Evolutionary conservation across 1,284 basidiomycete genomes (phyloP), one percentile per base, ranked within the genome.

Genomic region (Testicularia cyperi): DNA sequence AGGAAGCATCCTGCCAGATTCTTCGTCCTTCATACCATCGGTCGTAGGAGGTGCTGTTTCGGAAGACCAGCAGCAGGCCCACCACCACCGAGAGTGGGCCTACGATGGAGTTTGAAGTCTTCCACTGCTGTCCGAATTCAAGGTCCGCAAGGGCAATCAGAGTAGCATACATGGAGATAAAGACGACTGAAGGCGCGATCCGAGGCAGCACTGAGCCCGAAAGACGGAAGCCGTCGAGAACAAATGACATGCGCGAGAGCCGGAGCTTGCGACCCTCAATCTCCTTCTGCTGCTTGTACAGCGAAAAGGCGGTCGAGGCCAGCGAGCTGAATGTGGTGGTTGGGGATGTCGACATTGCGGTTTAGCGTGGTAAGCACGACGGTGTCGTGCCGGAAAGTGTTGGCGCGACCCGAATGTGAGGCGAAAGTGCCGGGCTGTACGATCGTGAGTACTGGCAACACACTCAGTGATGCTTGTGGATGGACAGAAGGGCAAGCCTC

Each of bases 21-120:
- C 88, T 92, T 54, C 90, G 82, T 30, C 90, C 91, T 79, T 92
- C 87, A 81, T 85, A 87, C 70, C 84, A 88, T 30, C 86, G 84
- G 67, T 88, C 66, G 46, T 78, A 78, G 10, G 75, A 77, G 0
- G 77, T 77, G 16, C 77, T 68, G 48, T 78, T 78, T 10, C 78
- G 65, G 32, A 57, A 66, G 25, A 51, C 66, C 38, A 72, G 65
- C 14, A 80, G 65, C 8, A 62, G 41, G 77, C 88, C 80, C 55
- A 92, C 91, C 56, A 94, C 91, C 13, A 95, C 88, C 6, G 88
- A 88, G 19, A 94, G 81, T 34, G 94, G 79, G 1, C 90, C 90
- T 5, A 91, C 84, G 61, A 90, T 84, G 5, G 85, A 84, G 73
- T 87, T 88, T 7, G 86, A 83, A 41, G 87, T 78, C 18, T 80